Evolutionary conservation across 805 yeast genomes (phyloP), one percentile per base, ranked within the genome.

Genomic region (Ogataea pilisensis): DNA sequence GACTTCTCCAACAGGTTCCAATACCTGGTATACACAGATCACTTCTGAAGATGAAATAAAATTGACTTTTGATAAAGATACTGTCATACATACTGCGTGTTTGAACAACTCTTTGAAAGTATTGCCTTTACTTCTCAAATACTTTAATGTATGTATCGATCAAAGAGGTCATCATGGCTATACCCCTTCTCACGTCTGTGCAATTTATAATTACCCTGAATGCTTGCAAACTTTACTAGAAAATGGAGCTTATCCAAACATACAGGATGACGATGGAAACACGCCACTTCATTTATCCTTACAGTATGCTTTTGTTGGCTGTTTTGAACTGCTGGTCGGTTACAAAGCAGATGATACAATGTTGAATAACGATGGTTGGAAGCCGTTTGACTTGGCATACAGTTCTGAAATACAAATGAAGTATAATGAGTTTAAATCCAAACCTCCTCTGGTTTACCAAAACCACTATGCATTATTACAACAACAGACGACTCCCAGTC

Each of bases 251-350:
- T 83, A 86, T 52, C 69, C 88, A 34, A 80, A 84, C 50, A 58
- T 78, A 4, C 80, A 78, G 40, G 95, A 93, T 57, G 65, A 68
- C 8, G 75, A 75, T 13, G 95, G 93, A 1, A 85, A 88, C 55
- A 81, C 95, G 2, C 87, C 96, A 0, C 64, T 91, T 31, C 98
- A 91, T 61, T 68, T 84, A 38, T 95, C 96, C 0, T 73, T 86
- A 49, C 82, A 83, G 41, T 76, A 72, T 51, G 91, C 90, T 5
- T 75, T 77, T 44, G 52, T 75, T 13, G 74, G 74, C 35, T 79
- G 85, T 34, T 61, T 79, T 45, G 69, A 74, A 38, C 55, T 81
- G 26, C 61, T 85, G 33, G 59, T 82, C 0, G 66, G 64, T 14
- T 66, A 75, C 24, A 68, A 72, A 17, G 75, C 78, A 1, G 74